Evolutionary conservation across 2,329 filamentous ascomycete genomes (phyloP).

Genomic region (Paecilomyces sp.): DNA sequence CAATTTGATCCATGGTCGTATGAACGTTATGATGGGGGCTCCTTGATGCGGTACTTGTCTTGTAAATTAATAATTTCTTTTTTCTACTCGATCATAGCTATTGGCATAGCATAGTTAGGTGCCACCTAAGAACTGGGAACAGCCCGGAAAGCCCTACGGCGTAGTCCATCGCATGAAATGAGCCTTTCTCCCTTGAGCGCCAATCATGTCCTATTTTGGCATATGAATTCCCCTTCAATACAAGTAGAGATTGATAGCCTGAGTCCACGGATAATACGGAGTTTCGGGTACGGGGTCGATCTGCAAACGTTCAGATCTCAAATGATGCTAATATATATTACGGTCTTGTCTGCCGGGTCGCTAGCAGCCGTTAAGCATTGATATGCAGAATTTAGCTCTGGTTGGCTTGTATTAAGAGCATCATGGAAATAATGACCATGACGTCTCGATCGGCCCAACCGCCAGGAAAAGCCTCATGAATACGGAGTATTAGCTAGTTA

Average conservation of each 20-base stretch:
- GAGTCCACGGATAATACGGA: background rate
- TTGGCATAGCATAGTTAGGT: background rate
- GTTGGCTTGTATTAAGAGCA: background rate
- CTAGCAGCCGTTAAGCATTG: background rate
- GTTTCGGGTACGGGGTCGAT: background rate
- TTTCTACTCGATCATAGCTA: background rate
- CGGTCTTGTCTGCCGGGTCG: background rate
- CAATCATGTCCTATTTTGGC: background rate
- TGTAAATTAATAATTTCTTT: background rate
- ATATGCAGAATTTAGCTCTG: background rate
- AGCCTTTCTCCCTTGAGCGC: background rate
- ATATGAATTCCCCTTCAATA: background rate
- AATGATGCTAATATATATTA: background rate
- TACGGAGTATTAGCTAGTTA: background rate
- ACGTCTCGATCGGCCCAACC: background rate
- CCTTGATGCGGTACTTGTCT: background rate
- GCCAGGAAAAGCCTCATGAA: no score
- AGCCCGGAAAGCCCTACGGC: background rate
- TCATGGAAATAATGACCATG: background rate
- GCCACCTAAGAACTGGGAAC: background rate
- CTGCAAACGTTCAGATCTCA: background rate
- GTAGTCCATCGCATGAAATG: background rate
- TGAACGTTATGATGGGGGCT: background rate
- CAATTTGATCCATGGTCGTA: background rate
- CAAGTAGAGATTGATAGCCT: background rate